Evolutionary conservation across 805 yeast genomes (phyloP).

Genomic region (Alloascoidea hylecoeti): DNA sequence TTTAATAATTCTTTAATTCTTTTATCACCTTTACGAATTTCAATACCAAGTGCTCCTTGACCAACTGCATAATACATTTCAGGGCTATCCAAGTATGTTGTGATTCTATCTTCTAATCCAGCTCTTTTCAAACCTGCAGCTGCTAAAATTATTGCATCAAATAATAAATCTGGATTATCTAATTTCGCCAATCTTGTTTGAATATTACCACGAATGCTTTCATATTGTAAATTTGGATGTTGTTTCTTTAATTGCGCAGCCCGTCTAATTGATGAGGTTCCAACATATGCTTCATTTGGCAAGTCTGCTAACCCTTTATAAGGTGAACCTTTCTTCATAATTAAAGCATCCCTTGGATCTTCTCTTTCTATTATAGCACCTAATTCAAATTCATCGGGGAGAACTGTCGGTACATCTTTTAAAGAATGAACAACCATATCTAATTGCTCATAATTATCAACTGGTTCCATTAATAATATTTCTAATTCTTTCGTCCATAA

Average conservation of each 20-base stretch:
- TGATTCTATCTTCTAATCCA: constrained; percentile 61
- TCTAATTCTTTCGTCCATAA: constrained; percentile 95
- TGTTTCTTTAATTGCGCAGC: constrained; percentile 77
- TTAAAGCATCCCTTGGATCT: constrained; percentile 88
- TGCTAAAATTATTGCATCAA: constrained; percentile 71
- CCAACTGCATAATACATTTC: constrained; percentile 95
- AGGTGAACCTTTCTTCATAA: constrained; percentile 53
- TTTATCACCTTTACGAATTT: constrained; percentile 61
- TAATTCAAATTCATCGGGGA: constrained; percentile 81
- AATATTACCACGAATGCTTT: constrained; percentile 74
- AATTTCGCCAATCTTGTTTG: constrained; percentile 73
- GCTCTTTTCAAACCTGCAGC: constrained; percentile 81
- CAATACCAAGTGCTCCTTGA: constrained; percentile 96
- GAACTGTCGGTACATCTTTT: constrained; percentile 81
- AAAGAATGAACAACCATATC: constrained; percentile 90
- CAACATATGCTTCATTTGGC: constrained; percentile 79
- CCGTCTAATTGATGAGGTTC: constrained; percentile 89
- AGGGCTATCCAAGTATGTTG: constrained; percentile 52
- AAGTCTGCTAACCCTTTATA: constrained; percentile 57
- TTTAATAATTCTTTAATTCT: constrained; percentile 43
- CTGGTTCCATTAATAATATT: constrained; percentile 42
- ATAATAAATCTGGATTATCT: constrained; percentile 55
- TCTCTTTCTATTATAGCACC: constrained; percentile 81
- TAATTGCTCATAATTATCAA: constrained; percentile 50
- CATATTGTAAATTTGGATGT: constrained; percentile 65